Conservation (phyloP, 352 stramenopile species). For the Elongisporangium prolatum region DNA sequence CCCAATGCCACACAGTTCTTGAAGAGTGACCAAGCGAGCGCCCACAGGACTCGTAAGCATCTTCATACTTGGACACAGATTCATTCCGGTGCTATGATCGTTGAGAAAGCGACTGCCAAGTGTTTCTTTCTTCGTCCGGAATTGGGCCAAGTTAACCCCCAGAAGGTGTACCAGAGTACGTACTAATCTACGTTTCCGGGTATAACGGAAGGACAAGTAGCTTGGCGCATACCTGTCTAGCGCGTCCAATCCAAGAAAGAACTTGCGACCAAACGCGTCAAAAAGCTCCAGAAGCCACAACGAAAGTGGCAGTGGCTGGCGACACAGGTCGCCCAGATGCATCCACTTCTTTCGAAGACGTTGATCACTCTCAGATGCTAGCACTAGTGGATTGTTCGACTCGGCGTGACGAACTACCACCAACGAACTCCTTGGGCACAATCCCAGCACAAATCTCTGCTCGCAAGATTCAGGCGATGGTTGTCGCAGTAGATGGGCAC, state of each 20-base stretch:
- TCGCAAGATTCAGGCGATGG: slow-evolving; percentile 21
- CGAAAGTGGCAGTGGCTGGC: slow-evolving; percentile 21
- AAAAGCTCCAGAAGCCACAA: slow-evolving; percentile 34
- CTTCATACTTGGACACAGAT: slow-evolving; percentile 12
- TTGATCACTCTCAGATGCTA: slow-evolving; percentile 8
- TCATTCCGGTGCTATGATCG: slow-evolving; percentile 12
- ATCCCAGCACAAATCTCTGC: slow-evolving; percentile 22
- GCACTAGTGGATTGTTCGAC: slow-evolving; percentile 6
- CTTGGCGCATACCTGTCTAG: neutral
- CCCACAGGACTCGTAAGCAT: slow-evolving; percentile 8
- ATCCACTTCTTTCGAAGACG: slow-evolving; percentile 18
- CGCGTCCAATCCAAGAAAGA: slow-evolving; percentile 23
- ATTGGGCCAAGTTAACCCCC: neutral
- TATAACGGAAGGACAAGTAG: slow-evolving; percentile 16
- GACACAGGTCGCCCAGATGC: slow-evolving; percentile 20
- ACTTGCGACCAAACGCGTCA: slow-evolving; percentile 31
- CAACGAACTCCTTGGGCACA: slow-evolving; percentile 34
- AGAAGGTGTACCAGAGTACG: slow-evolving; percentile 18
- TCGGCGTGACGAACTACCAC: slow-evolving; percentile 11
- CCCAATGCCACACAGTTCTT: slow-evolving; percentile 17
- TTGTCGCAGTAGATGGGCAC: slow-evolving; percentile 23
- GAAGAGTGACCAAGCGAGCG: slow-evolving; percentile 14
- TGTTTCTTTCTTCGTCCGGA: slow-evolving; percentile 10
- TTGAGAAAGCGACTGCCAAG: slow-evolving; percentile 38
- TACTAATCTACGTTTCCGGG: slow-evolving; percentile 23